Evolutionary conservation across 2,329 filamentous ascomycete genomes (phyloP), one percentile per base, ranked within the genome.

Genomic region (Neonectria sp.): DNA sequence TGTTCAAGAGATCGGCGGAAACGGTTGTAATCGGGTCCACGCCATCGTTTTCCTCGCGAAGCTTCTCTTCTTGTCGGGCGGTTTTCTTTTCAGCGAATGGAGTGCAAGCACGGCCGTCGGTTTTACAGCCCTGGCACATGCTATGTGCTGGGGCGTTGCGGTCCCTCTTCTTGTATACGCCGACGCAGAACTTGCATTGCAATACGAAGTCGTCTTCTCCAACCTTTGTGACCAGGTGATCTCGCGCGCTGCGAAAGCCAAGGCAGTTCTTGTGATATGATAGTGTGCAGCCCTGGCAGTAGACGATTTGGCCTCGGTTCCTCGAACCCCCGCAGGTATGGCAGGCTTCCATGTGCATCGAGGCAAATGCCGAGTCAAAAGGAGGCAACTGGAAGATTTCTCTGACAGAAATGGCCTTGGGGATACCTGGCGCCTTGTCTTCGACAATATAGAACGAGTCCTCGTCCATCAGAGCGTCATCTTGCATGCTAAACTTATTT

Each of bases 171-270:
- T 85, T 83, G 52, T 90, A 86, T 24, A 87, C 77, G 4, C 91
- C 91, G 68, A 98, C 87, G 78, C 96, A 99, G 63, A 91, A 92
- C 71, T 91, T 92, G 82, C 96, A 99, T 78, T 99, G 96, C 45
- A 99, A 83, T 17, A 99, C 91, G 73, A 97, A 98, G 43, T 92
- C 82, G 2, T 92, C 90, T 1, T 92, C 85, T 2, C 86, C 91
- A 59, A 98, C 81, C 79, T 98, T 99, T 27, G 95, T 98, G 11
- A 94, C 94, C 40, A 96, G 83, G 78, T 98, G 96, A n/a, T 97
- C 94, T 67, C 96, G 88, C 13, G 79, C 84, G 58, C 87, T 88
- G 56, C 96, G 89, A 55, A 86, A 85, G 1, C 95, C 95, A 31
- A 99, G 85, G 76, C 96, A 99, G 46, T 82, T 83, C 79, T 93